Base-by-base conservation (phyloP, 768 basidiomycete species). In the Kwoniella dejecticola region DNA sequence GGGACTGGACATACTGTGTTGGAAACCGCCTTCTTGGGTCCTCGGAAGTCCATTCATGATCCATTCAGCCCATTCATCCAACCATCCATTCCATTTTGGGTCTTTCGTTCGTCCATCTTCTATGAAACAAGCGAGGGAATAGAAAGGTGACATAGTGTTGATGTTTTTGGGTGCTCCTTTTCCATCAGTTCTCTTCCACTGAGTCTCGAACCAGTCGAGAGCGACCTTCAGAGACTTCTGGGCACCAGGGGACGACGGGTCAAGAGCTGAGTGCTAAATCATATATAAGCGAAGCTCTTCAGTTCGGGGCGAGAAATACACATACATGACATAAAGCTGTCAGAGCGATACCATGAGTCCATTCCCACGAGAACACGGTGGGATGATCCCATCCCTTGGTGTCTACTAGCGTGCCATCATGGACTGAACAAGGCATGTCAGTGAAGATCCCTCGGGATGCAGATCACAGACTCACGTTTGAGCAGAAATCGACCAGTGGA, bases 131-230 rank as follows among this genome's bases (percentile, higher is more conserved):
- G 72, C 64, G 15, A 77, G 63, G 5, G 57, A 61, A 54, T 77
- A 77, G 41, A 86, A 78, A 0, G 84, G 82, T 3, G 84, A 81
- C 83, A 85, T 84, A 17, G 84, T 85, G 73, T 85, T 85, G 58
- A 85, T 83, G 67, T 85, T 85, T 81, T 85, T 85, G 21, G 83
- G 83, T 12, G 84, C 84, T 10, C 84, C 84, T 55, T 69, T 69
- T 5, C 70, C 76, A 13, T 65, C 52, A 7, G 68, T 61, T 26
- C 83, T 70, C 40, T 78, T 79, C 67, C 84, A 83, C 24, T 82
- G 82, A 30, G 79, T 79, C 27, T 78, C 76, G 76, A 85, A 85
- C 85, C 85, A 85, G 36, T 75, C 76, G 38, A 82, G 64, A 23
- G 81, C 78, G 38, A 83, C 82, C 24, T 80, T 69, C 21, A 84